Conservation (phyloP, 495 filamentous ascomycete species). For the Chaetomium tenue region DNA sequence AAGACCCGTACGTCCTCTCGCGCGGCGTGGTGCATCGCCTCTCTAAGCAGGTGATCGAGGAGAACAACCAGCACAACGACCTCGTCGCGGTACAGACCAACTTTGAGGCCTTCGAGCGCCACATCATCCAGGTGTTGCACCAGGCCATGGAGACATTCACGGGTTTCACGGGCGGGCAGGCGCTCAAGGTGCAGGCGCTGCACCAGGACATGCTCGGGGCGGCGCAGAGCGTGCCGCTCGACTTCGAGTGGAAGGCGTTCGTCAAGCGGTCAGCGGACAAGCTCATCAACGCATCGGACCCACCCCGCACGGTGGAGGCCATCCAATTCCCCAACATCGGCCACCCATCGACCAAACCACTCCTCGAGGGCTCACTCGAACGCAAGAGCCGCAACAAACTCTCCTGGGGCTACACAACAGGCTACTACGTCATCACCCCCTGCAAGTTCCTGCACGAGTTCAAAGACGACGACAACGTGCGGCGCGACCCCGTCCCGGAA, state of each 20-base stretch:
- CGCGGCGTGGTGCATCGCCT: constrained; percentile 79
- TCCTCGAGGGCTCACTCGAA: constrained; percentile 85
- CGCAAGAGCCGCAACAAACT: constrained; percentile 77
- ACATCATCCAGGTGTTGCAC: constrained; percentile 82
- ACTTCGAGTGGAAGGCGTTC: constrained; percentile 93
- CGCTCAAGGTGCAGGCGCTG: constrained; percentile 74
- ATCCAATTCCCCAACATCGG: constrained; percentile 85
- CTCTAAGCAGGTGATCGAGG: constrained; percentile 85
- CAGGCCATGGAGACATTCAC: constrained; percentile 75
- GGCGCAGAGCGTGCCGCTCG: constrained; percentile 76
- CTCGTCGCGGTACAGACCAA: constrained; percentile 83
- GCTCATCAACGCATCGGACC: constrained; percentile 76
- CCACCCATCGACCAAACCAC: constrained; percentile 72
- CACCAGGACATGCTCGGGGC: constrained; percentile 78
- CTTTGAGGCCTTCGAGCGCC: constrained; percentile 83
- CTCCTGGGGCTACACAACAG: constrained; percentile 70
- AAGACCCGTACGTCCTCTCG: constrained; percentile 87
- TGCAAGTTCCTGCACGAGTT: constrained; percentile 90
- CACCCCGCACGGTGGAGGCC: constrained; percentile 65
- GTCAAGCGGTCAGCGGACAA: constrained; percentile 60
- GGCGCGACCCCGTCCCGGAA: constrained; percentile 78
- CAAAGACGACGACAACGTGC: constrained; percentile 85
- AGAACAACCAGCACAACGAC: constrained; percentile 92
- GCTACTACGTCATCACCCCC: constrained; percentile 86
- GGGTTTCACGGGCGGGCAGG: constrained; percentile 70